Evolutionary conservation across 1,284 basidiomycete genomes (phyloP), one percentile per base, ranked within the genome.

Genomic region (Fomitopsis palustris): DNA sequence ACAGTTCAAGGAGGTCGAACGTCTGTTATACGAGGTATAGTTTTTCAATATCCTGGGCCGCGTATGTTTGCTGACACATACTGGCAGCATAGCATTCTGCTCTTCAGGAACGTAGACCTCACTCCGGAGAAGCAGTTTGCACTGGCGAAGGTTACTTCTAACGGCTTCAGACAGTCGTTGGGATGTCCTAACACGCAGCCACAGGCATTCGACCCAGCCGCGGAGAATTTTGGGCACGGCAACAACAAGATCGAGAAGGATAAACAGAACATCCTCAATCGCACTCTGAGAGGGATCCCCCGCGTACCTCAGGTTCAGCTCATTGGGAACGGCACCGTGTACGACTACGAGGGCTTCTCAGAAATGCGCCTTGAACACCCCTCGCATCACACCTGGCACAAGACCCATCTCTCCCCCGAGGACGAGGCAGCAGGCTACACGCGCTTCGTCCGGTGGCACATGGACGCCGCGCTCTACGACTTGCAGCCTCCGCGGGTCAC

Each of bases 381-480:
- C 1, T 88, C 86, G 54, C 95, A 96, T 75, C 86, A 79, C 39
- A 90, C 90, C 1, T 97, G 96, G 76, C 95, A 97, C 79, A 92
- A 92, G 76, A 88, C 88, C 31, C 76, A 75, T 19, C 80, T 95
- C 25, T 85, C 87, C 3, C 78, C 82, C 1, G 90, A 90, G 65
- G 93, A 96, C 62, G 89, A 92, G 65, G 83, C 77, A 7, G 81
- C 82, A 56, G 92, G 92, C 29, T 74, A 80, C 43, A 96, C 94
- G 14, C 84, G 94, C 29, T 96, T 93, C 80, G 95, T 94, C 70
- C 81, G 93, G 55, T 95, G 93, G 93, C 94, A 96, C 74, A 96
- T 96, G 72, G 95, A 97, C 68, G 95, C 95, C 1, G 95, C 95
- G 0, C 75, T 96, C 27, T 97, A 96, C 72, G 87, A 92, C 62